Evolutionary conservation across 805 yeast genomes (phyloP), one percentile per base, ranked within the genome.

Genomic region (Candida awuae): DNA sequence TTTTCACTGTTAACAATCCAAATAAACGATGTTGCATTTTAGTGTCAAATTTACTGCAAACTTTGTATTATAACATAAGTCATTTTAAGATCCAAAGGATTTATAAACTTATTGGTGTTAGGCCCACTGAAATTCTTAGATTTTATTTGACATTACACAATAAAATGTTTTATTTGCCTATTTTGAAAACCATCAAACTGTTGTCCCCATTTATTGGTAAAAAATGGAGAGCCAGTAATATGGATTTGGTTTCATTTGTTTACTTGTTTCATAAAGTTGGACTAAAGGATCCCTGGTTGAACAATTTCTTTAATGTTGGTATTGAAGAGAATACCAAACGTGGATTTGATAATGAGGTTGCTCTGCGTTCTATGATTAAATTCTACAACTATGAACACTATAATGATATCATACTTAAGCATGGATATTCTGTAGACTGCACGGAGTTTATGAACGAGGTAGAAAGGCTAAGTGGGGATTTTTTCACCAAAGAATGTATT

Each of bases 201-300:
- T 70, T 87, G 36, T 78, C 87, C 1, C 95, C 97, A 0, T 85
- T 81, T 61, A 88, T 85, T 52, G 96, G 96, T 15, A 77, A 92
- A 43, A 87, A 88, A 58, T 90, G 98, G 98, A 79, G 87, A 50
- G 74, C 87, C 12, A 75, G 78, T 46, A 92, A 90, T 55, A 90
- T 92, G 97, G 96, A 88, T 48, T 66, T 92, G 33, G 84, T 90
- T 4, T 85, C 96, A 0, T 79, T 84, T 44, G 87, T 90, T 3
- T 90, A 83, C 52, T 56, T 92, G 20, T 78, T 86, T 53, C 74
- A 84, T 50, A 74, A 77, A 49, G 65, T 87, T 28, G 75, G 78
- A 14, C 58, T 90, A 34, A 71, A 77, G 44, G 98, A 90, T 55
- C 80, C 79, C 45, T 90, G 97, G 97, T 68, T 90, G 21, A 79